A percentile compares a stretch with the other conserved stretches of the same genome.
Conservation (phyloP, 352 stramenopile species). For the Phytophthora sansomeana region DNA sequence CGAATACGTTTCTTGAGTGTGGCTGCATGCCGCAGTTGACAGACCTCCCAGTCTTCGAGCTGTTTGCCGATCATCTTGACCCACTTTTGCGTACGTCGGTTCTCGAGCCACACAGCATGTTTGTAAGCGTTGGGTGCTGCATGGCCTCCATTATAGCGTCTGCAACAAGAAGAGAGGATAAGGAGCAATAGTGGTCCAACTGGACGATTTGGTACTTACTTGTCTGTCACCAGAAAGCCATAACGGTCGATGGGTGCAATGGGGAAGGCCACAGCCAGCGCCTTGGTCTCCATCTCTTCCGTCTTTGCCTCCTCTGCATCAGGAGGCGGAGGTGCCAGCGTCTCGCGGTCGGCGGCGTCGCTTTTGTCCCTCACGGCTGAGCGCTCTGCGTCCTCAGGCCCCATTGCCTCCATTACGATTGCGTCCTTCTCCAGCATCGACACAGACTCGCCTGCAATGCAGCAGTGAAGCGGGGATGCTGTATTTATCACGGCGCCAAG, state of each 20-base stretch:
- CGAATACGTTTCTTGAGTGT: slow-evolving; percentile 79
- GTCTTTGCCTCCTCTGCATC: slow-evolving; percentile 22
- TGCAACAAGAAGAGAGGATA: slow-evolving; percentile 19
- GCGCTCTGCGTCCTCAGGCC: slow-evolving; percentile 23
- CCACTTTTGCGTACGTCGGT: slow-evolving; percentile 81
- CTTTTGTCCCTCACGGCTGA: slow-evolving; percentile 27
- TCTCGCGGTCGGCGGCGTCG: slow-evolving; percentile 20
- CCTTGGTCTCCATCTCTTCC: slow-evolving; percentile 26
- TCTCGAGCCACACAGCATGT: slow-evolving; percentile 73
- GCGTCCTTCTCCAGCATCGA: slow-evolving; percentile 30
- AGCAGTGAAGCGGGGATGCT: not conserved
- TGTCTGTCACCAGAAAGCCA: slow-evolving; percentile 78
- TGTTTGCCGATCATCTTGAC: slow-evolving; percentile 84
- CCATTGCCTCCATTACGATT: not conserved
- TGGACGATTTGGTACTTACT: slow-evolving; percentile 38
- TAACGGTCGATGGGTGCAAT: slow-evolving; percentile 72
- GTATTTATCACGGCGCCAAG: slow-evolving; percentile 2
- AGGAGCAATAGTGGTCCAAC: not conserved
- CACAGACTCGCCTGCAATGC: not conserved
- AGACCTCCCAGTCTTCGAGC: slow-evolving; percentile 81
- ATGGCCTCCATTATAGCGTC: slow-evolving; percentile 50
- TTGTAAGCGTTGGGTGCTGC: slow-evolving; percentile 37
- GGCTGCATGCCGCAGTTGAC: slow-evolving; percentile 60
- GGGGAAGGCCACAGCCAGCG: slow-evolving; percentile 43
- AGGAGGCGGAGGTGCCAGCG: slow-evolving; percentile 10